Percentiles rank a stretch among this genome's conserved stretches.
Conservation (phyloP, 345 rosid genomes). For the Eucalyptus curtisii region DNA sequence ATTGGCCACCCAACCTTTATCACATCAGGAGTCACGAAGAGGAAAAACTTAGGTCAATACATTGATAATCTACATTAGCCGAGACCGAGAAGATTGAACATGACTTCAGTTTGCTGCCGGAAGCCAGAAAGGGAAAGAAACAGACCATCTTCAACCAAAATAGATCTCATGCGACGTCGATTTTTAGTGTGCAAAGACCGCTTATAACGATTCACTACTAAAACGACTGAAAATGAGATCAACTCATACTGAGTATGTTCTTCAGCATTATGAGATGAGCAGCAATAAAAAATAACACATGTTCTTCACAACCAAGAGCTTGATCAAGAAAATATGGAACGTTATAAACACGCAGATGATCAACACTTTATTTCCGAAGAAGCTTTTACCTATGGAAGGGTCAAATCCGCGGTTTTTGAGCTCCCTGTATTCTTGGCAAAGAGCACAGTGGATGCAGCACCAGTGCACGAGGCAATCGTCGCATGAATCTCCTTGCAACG, state of each 20-base stretch:
- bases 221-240: background rate
- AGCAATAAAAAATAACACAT: background rate
- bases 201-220: background rate
- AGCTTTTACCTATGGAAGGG: background rate
- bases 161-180: background rate
- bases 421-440: constrained; percentile 2
- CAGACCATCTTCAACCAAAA: background rate
- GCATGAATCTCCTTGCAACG: background rate
- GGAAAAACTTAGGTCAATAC: background rate
- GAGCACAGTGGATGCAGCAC: background rate
- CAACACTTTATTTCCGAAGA: background rate
- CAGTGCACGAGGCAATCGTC: background rate
- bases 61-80: background rate
- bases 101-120: background rate
- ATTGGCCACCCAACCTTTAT: background rate
- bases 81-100: background rate
- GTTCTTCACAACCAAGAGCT: background rate
- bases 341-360: background rate
- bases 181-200: background rate
- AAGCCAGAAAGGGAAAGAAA: background rate
- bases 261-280: background rate
- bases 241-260: background rate
- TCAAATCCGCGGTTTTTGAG: background rate
- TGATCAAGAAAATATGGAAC: background rate
- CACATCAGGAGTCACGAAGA: background rate